Percentiles rank a stretch among this genome's conserved stretches.
Conservation (phyloP, 768 basidiomycete species). For the Leccinum subgranulosum region DNA sequence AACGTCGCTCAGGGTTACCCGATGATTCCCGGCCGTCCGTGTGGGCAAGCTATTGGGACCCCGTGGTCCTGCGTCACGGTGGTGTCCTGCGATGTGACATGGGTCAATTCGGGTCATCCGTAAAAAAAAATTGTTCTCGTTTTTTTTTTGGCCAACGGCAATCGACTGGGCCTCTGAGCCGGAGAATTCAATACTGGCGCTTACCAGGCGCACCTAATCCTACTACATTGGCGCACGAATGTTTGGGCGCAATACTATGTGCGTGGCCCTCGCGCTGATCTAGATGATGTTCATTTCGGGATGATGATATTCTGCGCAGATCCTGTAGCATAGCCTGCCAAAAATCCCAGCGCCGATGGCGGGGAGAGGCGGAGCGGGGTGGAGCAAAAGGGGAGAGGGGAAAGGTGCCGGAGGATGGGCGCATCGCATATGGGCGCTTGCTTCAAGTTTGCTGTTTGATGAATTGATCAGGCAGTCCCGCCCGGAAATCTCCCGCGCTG, state of each 20-base stretch:
- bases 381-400: background rate
- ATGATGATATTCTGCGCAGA: background rate
- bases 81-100: background rate
- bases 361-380: background rate
- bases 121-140: background rate
- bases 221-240: background rate
- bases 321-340: background rate
- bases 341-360: background rate
- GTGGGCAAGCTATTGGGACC: background rate
- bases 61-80: background rate
- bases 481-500: background rate
- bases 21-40: background rate
- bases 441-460: background rate
- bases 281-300: background rate
- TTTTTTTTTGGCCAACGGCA: background rate
- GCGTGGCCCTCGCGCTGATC: background rate
- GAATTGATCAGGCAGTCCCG: background rate
- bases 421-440: background rate
- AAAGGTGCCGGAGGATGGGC: background rate
- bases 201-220: background rate
- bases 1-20: background rate
- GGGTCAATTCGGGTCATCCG: background rate
- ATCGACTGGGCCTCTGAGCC: background rate
- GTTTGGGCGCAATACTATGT: background rate
- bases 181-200: background rate